phyloP scores from a whole-genome alignment of 768 basidiomycete genomes.

The Flagelloscypha sp. region DNA sequence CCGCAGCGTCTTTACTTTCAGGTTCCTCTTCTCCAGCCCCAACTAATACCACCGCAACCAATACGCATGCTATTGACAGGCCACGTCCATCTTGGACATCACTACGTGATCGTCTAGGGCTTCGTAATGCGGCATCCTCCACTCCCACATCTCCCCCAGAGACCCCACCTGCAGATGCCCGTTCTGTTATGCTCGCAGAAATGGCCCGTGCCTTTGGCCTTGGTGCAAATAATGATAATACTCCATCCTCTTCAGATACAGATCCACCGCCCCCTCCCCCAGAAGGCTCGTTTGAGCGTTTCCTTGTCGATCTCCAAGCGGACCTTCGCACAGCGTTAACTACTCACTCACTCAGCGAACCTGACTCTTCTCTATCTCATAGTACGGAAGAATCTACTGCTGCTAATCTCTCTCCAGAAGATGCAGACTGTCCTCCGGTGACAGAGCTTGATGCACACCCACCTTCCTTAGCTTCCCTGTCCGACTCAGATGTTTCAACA shows the following conservation, averaged over 20 bases:
- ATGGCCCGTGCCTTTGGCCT: constrained; percentile 77
- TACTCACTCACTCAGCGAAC: constrained; percentile 20
- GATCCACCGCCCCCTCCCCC: constrained; percentile 8
- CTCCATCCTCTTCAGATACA: background rate
- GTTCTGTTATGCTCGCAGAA: constrained; percentile 69
- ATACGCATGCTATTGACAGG: constrained; percentile 10
- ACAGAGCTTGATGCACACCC: background rate
- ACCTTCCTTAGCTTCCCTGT: background rate
- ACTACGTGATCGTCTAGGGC: constrained; percentile 59
- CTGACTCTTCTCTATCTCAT: constrained; percentile 1
- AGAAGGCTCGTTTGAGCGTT: constrained; percentile 74
- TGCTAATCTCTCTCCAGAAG: background rate
- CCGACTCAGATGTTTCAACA: constrained; percentile 1
- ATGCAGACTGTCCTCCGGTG: background rate
- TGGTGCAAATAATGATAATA: constrained; percentile 24
- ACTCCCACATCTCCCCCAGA: constrained; percentile 26
- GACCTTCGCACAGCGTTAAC: constrained; percentile 62
- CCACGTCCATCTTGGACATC: constrained; percentile 56
- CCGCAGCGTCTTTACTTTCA: constrained; percentile 75
- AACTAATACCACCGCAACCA: constrained; percentile 32
- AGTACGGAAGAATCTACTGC: background rate
- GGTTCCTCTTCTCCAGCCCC: constrained; percentile 60
- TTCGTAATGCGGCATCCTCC: constrained; percentile 30
- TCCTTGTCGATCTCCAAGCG: constrained; percentile 68
- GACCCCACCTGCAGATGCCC: constrained; percentile 35